phyloP scores from a whole-genome alignment of 2,329 filamentous ascomycete species.

The Sporothrix globosa region DNA sequence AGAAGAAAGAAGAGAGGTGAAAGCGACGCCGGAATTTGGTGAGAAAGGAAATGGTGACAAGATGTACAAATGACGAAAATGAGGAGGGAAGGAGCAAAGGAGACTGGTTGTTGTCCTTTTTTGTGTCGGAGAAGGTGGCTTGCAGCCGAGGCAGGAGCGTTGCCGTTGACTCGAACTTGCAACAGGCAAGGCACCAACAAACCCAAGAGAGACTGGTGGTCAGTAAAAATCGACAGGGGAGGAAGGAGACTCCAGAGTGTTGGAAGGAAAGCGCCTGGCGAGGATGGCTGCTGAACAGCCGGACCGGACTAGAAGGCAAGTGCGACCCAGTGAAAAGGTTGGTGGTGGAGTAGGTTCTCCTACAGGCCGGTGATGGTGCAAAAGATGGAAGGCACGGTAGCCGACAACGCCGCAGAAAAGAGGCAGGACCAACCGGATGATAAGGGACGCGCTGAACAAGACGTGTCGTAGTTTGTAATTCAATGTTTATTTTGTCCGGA shows the following conservation, averaged over 20 bases:
- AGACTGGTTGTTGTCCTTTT: neutral
- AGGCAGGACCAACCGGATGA: slow-evolving; percentile 2
- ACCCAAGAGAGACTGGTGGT: neutral
- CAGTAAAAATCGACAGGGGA: neutral
- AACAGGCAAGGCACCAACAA: slow-evolving; percentile 1
- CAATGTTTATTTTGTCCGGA: slow-evolving; percentile 2
- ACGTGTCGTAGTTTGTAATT: neutral
- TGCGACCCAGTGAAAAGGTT: neutral
- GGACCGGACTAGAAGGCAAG: slow-evolving; percentile 26
- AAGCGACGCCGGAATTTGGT: neutral
- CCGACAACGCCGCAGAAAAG: neutral
- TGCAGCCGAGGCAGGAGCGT: slow-evolving; percentile 24
- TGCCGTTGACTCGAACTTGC: neutral
- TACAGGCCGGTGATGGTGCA: slow-evolving; percentile 2
- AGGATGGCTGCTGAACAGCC: slow-evolving; percentile 21
- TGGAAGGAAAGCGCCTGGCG: neutral
- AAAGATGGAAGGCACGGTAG: neutral
- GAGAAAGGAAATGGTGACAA: neutral
- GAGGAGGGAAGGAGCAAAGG: slow-evolving; percentile 18
- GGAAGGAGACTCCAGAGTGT: neutral
- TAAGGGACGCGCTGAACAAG: neutral
- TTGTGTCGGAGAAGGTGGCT: slow-evolving; percentile 17
- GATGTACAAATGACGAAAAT: neutral
- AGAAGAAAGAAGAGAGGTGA: neutral
- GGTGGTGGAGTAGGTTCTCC: neutral